Conservation (phyloP, 2,329 filamentous ascomycete genomes). For the Aspergillus udagawae region DNA sequence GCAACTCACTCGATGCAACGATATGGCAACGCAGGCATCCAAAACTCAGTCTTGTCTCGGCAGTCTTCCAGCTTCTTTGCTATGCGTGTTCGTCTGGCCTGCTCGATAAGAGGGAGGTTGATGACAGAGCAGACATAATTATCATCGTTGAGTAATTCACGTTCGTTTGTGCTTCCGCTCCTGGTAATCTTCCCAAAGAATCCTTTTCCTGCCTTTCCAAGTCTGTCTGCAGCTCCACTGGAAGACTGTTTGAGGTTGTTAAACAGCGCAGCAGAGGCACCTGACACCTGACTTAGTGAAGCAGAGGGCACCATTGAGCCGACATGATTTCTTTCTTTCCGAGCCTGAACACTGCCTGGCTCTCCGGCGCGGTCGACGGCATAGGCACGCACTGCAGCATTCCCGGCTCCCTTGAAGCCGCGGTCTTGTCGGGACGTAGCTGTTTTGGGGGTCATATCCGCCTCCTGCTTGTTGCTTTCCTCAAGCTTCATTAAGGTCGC, state of each 20-base stretch:
- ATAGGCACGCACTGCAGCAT: constrained; percentile 61
- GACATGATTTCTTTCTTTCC: constrained; percentile 32
- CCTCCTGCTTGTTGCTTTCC: constrained; percentile 30
- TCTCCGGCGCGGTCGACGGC: constrained; percentile 63
- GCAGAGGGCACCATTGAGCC: constrained; percentile 41
- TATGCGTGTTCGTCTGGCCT: constrained; percentile 86
- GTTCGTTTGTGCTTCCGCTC: constrained; percentile 63
- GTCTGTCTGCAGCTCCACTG: constrained; percentile 66
- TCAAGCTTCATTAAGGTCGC: constrained; percentile 37
- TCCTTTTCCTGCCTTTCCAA: constrained; percentile 71
- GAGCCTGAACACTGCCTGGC: constrained; percentile 23
- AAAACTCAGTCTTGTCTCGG: constrained; percentile 93
- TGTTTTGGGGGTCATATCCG: constrained; percentile 53
- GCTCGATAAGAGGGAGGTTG: constrained; percentile 79
- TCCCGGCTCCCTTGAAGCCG: constrained; percentile 64
- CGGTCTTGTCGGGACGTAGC: constrained; percentile 65
- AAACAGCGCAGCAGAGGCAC: constrained; percentile 61
- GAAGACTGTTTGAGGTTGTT: constrained; percentile 69
- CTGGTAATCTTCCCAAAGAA: constrained; percentile 75
- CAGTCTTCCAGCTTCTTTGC: constrained; percentile 84
- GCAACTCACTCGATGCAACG: constrained; percentile 74
- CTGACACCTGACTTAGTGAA: constrained; percentile 48
- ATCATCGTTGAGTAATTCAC: constrained; percentile 71
- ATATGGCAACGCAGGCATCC: constrained; percentile 97
- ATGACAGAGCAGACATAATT: constrained; percentile 82